Conservation (phyloP, 495 filamentous ascomycete species). For the Acidiella bohemica region DNA sequence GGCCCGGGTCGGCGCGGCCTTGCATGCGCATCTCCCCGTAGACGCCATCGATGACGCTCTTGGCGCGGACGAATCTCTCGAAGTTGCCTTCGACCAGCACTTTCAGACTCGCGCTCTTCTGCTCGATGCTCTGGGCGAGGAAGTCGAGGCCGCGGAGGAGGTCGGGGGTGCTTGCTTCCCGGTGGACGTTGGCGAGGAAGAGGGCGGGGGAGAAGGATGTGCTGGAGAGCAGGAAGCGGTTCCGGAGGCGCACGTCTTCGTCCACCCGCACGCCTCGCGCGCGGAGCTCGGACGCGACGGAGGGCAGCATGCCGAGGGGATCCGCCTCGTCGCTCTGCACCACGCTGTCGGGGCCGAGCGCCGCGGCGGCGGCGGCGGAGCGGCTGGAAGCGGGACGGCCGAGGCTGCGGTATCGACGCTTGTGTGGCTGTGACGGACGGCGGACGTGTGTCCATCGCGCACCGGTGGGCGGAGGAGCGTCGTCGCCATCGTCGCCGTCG, state of each 20-base stretch:
- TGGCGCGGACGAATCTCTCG: conserved; percentile 90
- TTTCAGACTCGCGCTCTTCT: conserved; percentile 91
- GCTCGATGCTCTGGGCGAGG: conserved; percentile 80
- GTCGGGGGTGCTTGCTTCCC: conserved; percentile 62
- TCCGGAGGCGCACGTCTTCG: conserved; percentile 65
- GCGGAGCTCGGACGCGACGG: conserved; percentile 69
- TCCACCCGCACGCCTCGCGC: conserved; percentile 67
- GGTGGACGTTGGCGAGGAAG: conserved; percentile 84
- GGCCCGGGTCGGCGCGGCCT: conserved; percentile 44
- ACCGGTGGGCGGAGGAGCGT: no score
- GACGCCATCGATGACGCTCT: conserved; percentile 93
- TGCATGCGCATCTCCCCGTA: conserved; percentile 95
- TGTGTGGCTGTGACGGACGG: not conserved
- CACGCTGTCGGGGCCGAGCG: conserved; percentile 57
- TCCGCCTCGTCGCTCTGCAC: conserved; percentile 85
- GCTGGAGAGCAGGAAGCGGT: conserved; percentile 85
- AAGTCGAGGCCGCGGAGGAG: conserved; percentile 68
- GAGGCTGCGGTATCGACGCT: conserved; percentile 59
- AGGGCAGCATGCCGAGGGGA: conserved; percentile 66
- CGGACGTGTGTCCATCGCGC: no score
- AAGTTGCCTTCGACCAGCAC: conserved; percentile 95
- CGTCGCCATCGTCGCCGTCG: conserved; percentile 46
- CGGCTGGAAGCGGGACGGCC: conserved; percentile 57
- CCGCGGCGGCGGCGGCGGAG: conserved; percentile 41
- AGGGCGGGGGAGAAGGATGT: conserved; percentile 87